These are phyloP conservation scores for Aciculoconidium aculeatum DNA, from an alignment of 805 yeast genomes.

Conservation along the genomic window DNA sequence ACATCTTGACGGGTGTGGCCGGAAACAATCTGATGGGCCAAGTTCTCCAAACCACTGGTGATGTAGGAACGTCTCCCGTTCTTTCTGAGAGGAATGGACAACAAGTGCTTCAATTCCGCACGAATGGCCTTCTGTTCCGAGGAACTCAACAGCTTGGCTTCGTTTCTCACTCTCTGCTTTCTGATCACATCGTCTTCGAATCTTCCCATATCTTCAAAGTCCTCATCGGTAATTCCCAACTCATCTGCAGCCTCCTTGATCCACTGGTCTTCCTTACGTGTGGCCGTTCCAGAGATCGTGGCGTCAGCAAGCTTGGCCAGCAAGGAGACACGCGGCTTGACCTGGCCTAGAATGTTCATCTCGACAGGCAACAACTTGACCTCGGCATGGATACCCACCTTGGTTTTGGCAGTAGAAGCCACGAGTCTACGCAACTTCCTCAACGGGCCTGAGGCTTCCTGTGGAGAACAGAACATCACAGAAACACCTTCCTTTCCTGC, in stretches of 20 bases:
- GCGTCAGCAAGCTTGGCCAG: constrained; percentile 76
- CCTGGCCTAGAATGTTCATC: constrained; percentile 60
- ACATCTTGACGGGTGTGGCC: constrained; percentile 56
- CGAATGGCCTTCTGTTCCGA: constrained; percentile 43
- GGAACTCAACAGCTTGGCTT: constrained; percentile 37
- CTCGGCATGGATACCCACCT: constrained; percentile 38
- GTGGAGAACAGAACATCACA: constrained; percentile 86
- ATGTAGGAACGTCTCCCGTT: constrained; percentile 65
- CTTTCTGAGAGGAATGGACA: constrained; percentile 53
- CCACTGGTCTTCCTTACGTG: constrained; percentile 73
- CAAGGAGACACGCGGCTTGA: constrained; percentile 60
- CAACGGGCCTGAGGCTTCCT: constrained; percentile 86
- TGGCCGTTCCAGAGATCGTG: constrained; percentile 51
- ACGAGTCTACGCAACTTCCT: constrained; percentile 62
- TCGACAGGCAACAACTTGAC: constrained; percentile 73
- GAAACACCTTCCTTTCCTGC: constrained; percentile 95
- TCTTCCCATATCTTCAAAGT: constrained; percentile 38
- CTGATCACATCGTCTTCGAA: constrained; percentile 61
- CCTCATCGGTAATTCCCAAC: constrained; percentile 67
- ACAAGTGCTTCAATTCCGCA: constrained; percentile 47
- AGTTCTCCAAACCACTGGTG: constrained; percentile 71
- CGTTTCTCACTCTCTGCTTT: constrained; percentile 52
- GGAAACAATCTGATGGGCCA: constrained; percentile 70
- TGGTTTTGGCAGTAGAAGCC: constrained; percentile 21
- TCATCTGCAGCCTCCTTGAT: constrained; percentile 88